Base-by-base conservation (phyloP, 371 early-diverging fungal genomes). In the Mortierella sp. region DNA sequence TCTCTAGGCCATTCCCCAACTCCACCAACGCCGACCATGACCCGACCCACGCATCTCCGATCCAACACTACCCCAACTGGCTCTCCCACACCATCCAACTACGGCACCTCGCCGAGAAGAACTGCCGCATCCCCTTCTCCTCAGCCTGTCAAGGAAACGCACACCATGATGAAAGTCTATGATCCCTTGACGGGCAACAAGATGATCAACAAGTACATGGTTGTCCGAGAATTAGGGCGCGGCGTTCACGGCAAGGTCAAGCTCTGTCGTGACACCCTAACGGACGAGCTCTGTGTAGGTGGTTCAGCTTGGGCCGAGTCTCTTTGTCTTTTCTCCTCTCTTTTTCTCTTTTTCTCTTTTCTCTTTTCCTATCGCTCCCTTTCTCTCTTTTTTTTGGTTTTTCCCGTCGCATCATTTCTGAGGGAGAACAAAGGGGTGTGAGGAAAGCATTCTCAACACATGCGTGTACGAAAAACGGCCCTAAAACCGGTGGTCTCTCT, bases 211-310 rank as follows among this genome's bases (percentile, higher is more conserved):
- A 86, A 95, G 61, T 98, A 97, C 84, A 90, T 96, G 89, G 88
- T 98, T 16, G 79, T 97, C 14, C 85, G 83, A 65, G 96, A 97
- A 80, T 85, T 98, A n/a, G 99, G 99, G 18, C 86, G 97, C 60
- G 99, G 99, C 21, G 93, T 93, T 12, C 97, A 98, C 70, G 99
- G 98, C 25, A 97, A 97, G 85, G 99, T 98, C 46, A 96, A 97
- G 82, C 85, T 97, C 29, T 93, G 92, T 44, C 85, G 89, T 26
- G 95, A 96, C 74, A 86, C 86, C 21, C 84, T 88, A n/a, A 93
- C 93, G 0, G 89, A 89, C 46, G 90, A 94, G 67, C 84, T 88
- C 15, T 92, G 90, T 69, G 94, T 94, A 87, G 84, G 87, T 81
- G 19, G n/a, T n/a, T n/a, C n/a, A n/a, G n/a, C n/a, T n/a, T n/a